A percentile compares a stretch with the other conserved stretches of the same genome.
phyloP scores from a whole-genome alignment of 1,284 basidiomycete genomes.

The Microbotryomycetes sp. region DNA sequence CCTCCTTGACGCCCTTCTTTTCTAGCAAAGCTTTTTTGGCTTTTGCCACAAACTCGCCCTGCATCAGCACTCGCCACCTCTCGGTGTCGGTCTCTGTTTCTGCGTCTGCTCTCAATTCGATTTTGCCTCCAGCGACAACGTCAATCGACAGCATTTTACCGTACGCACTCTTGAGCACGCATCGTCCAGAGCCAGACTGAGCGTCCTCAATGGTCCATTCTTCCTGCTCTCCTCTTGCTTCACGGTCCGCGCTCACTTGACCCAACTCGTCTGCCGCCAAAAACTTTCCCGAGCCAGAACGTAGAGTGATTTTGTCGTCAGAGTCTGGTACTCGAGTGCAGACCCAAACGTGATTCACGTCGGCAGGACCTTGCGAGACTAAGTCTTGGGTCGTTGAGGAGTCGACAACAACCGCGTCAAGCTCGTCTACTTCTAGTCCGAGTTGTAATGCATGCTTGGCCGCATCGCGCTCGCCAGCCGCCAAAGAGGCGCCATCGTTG shows the following conservation, averaged over 20 bases:
- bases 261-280: constrained; percentile 75
- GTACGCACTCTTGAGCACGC: constrained; percentile 56
- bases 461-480: constrained; percentile 28
- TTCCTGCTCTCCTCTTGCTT: constrained; percentile 72
- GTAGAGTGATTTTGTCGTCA: constrained; percentile 62
- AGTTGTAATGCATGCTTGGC: not conserved
- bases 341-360: constrained; percentile 82
- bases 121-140: constrained; percentile 66
- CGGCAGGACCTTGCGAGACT: constrained; percentile 58
- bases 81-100: constrained; percentile 63
- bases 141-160: constrained; percentile 74
- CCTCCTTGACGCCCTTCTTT: constrained; percentile 57
- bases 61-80: constrained; percentile 78
- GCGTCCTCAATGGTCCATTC: constrained; percentile 58
- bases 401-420: constrained; percentile 25
- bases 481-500: constrained; percentile 49
- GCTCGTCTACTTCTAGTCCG: constrained; percentile 19
- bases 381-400: constrained; percentile 46
- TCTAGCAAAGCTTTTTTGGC: constrained; percentile 70
- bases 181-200: constrained; percentile 63
- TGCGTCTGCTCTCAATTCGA: constrained; percentile 77
- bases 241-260: constrained; percentile 67
- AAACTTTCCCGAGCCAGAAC: constrained; percentile 77
- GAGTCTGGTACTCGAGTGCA: constrained; percentile 70
- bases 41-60: constrained; percentile 78